phyloP scores from a whole-genome alignment of 345 rosid species.

The Linum usitatissimum region DNA sequence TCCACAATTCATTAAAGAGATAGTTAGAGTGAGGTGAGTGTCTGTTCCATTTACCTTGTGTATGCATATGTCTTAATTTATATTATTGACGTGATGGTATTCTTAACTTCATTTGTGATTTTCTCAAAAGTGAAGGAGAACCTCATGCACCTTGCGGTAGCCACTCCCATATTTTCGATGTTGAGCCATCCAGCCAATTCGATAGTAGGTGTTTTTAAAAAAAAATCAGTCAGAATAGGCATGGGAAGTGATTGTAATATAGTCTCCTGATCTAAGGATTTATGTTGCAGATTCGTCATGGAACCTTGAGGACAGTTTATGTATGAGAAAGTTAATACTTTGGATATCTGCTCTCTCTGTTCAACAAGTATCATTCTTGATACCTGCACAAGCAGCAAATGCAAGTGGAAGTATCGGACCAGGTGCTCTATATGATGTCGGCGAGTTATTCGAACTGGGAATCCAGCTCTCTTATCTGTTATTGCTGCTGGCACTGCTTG shows the following conservation, averaged over 20 bases:
- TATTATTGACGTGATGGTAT: background rate
- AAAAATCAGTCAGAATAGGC: too few species aligned
- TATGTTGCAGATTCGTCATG: slow-evolving; percentile 31
- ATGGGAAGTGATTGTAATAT: too few species aligned
- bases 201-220: background rate
- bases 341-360: slow-evolving; percentile 31
- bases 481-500: slow-evolving; percentile 65
- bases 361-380: slow-evolving; percentile 42
- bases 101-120: background rate
- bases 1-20: background rate
- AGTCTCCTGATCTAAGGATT: background rate
- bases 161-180: background rate
- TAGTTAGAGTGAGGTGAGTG: background rate
- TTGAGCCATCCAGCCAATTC: background rate
- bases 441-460: slow-evolving; percentile 79
- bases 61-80: background rate
- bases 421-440: slow-evolving; percentile 51
- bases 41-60: background rate
- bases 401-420: slow-evolving; percentile 37
- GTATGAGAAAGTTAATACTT: slow-evolving; percentile 30
- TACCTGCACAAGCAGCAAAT: slow-evolving; percentile 46
- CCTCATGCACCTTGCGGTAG: background rate
- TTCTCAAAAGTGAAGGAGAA: background rate
- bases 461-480: slow-evolving; percentile 86
- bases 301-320: slow-evolving; percentile 25